Evolutionary conservation across 2,329 filamentous ascomycete genomes (phyloP), one percentile per base, ranked within the genome.

Genomic region (Colletotrichum musicola): DNA sequence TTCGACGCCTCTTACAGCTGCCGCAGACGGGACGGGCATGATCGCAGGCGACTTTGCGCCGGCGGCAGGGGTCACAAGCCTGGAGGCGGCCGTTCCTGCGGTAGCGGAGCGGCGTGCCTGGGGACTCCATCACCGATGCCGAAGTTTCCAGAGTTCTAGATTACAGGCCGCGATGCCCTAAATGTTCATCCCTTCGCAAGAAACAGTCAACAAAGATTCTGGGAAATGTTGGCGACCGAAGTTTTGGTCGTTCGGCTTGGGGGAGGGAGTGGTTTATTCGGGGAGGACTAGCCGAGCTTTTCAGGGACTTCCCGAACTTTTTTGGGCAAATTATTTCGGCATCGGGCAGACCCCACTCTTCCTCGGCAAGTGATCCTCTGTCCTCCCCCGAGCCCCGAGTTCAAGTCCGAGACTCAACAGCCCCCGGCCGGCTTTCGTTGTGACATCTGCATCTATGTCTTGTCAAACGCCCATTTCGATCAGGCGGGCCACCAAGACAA

Each of bases 21-120:
- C 75, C 72, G 69, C 81, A 84, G 18, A 78, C 70, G 0, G 82
- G 82, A 14, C 78, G 77, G 0, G 67, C 72, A 62, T 83, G 81
- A 64, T 84, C 81, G 73, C 82, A 84, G 6, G 81, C 80, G 10
- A 83, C 78, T 65, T 83, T 83, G 6, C 81, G 78, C 60, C 76
- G 77, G 4, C 79, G 77, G 59, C 81, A 83, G 18, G 80, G 80
- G 74, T 82, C 76, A 55, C 75, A 76, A 7, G 74, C 73, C 44
- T 72, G 68, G 0, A 70, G 62, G 14, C 66, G 66, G n/a, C 66
- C 66, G 14, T 69, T 69, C 16, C 51, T 65, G 12, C 62, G 66
- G 20, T 67, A 67, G 1, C 62, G 66, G 3, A 61, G 44, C 9
- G 66, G 56, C n/a, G 56, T 67, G 10, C 42, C 44, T n/a, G 22